Evolutionary conservation across 2,329 filamentous ascomycete genomes (phyloP), one percentile per base, ranked within the genome.

Genomic region (Seiridium cupressi): DNA sequence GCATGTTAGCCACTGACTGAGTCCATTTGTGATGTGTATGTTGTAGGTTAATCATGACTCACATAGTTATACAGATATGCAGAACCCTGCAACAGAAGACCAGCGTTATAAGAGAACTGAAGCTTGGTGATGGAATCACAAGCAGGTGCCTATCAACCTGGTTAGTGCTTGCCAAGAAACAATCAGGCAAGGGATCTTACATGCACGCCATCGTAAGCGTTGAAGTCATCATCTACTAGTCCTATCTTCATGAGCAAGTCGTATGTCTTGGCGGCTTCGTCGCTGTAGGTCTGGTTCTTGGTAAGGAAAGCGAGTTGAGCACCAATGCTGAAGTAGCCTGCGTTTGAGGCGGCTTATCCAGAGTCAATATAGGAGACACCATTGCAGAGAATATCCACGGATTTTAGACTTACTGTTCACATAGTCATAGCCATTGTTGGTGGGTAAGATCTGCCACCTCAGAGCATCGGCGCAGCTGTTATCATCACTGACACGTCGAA

Each of bases 221-320:
- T 74, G 64, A 76, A 82, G 3, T 75, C 69, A 3, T 69, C 58
- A 61, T 73, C 72, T 61, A 85, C 79, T 57, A 85, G 74, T 1
- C 79, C 77, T 11, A 80, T 70, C 5, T 58, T 64, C 26, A 68
- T 62, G n/a, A 78, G 74, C 82, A 81, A 84, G 59, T 84, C 75
- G 65, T 86, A 92, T 4, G 80, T 78, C 59, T 74, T 80, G 31
- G 81, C 78, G 0, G 86, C 85, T 83, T 82, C 85, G 1, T 85
- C 74, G 3, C 81, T 75, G 68, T 89, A 90, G 0, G 85, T 89
- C 38, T 79, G 65, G 67, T 90, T 88, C 42, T 79, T 77, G 1
- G 87, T 90, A 70, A 88, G 88, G 11, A 81, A 77, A 0, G 85
- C 86, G 11, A 90, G 77, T 32, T 86, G 82, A 13, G 87, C 81